Percentiles rank a stretch among this genome's conserved stretches.
Evolutionary conservation across 148 eudicot genomes (phyloP).

Genomic region (Vaccinium myrtillus): DNA sequence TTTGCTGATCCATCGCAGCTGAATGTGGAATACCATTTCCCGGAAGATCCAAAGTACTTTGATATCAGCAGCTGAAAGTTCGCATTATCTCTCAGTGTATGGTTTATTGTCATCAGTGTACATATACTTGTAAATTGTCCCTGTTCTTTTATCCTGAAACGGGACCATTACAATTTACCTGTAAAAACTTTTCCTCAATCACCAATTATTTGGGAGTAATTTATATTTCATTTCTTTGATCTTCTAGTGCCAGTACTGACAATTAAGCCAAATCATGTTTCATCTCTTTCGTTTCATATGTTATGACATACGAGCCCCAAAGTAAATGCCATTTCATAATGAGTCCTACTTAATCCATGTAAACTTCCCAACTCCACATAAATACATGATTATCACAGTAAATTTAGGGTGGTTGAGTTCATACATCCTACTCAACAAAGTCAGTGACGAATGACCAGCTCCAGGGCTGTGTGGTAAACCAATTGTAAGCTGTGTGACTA

Average conservation of each 20-base stretch:
- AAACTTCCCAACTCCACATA: background rate
- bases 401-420: background rate
- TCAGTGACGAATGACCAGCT: background rate
- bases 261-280: background rate
- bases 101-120: background rate
- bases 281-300: background rate
- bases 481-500: background rate
- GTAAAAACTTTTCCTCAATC: background rate
- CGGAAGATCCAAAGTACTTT: conserved; percentile 76
- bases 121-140: background rate
- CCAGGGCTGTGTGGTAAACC: background rate
- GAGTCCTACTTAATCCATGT: background rate
- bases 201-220: background rate
- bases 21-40: conserved; percentile 73
- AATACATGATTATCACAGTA: background rate
- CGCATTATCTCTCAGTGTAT: background rate
- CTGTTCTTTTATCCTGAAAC: background rate
- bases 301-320: background rate
- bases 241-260: background rate
- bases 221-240: background rate
- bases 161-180: background rate
- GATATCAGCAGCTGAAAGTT: conserved; percentile 48
- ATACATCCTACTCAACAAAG: background rate
- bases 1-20: conserved; percentile 41
- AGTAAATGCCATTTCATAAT: background rate